A percentile compares a stretch with the other conserved stretches of the same genome.
Conservation (phyloP, 139 green algal genomes). For the Edaphochlamys debaryana region DNA sequence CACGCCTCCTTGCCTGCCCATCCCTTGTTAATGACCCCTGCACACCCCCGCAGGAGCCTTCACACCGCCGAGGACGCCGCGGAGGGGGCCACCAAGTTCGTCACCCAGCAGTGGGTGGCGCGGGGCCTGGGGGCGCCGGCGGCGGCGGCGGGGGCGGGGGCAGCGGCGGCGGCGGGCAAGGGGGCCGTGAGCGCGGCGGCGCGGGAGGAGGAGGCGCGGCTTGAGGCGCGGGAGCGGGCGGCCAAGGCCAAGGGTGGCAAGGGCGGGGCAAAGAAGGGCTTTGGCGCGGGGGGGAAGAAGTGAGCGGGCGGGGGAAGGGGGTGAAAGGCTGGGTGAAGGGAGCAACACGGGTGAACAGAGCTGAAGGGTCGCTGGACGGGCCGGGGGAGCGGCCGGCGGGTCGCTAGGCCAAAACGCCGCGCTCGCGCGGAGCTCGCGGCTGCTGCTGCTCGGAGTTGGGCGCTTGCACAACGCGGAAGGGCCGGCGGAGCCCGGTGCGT, state of each 20-base stretch:
- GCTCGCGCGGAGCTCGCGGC: too few relatives aligned
- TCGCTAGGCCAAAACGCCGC: too few relatives aligned
- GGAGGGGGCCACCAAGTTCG: conserved; percentile 68
- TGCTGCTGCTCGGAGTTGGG: too few relatives aligned
- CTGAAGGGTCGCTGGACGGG: too few relatives aligned
- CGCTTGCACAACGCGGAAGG: too few relatives aligned
- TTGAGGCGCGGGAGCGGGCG: conserved; percentile 5
- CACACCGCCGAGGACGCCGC: conserved; percentile 75
- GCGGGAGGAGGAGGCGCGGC: background rate
- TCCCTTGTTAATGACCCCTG: too few relatives aligned
- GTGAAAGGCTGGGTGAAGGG: too few relatives aligned
- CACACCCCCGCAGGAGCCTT: conserved; percentile 45
- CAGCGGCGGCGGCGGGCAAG: background rate
- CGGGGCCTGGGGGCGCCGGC: conserved; percentile 28
- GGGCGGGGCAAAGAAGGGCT: background rate
- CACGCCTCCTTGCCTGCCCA: too few relatives aligned
- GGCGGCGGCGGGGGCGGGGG: background rate
- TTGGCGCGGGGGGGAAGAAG: background rate
- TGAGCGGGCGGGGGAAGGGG: too few relatives aligned
- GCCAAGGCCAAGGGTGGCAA: background rate
- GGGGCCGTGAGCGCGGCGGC: background rate
- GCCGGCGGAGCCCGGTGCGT: too few relatives aligned
- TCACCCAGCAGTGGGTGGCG: conserved; percentile 81
- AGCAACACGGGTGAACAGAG: too few relatives aligned
- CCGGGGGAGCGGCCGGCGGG: too few relatives aligned